Evolutionary conservation across 495 filamentous ascomycete genomes (phyloP).

Genomic region (Aspergillus incahuasiensis): DNA sequence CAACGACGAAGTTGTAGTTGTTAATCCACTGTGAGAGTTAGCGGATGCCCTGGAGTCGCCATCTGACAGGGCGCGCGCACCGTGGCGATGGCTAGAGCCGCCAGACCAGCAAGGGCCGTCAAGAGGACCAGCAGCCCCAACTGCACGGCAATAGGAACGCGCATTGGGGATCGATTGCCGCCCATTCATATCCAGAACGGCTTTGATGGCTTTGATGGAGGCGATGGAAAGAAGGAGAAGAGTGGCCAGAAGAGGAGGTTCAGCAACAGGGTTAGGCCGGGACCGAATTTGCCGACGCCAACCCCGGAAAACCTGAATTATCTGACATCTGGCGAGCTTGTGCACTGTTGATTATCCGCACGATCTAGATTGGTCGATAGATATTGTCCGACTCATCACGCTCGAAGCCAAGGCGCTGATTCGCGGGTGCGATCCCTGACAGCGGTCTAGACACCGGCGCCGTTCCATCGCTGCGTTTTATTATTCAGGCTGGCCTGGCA

Average conservation of each 20-base stretch:
- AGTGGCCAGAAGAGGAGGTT: background rate
- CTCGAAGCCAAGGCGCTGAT: background rate
- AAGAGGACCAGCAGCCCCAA: conserved; percentile 69
- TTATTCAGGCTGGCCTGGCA: background rate
- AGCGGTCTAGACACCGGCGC: background rate
- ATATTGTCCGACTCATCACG: background rate
- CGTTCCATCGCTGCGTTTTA: background rate
- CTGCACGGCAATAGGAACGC: conserved; percentile 80
- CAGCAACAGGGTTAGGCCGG: background rate
- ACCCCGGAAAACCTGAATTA: background rate
- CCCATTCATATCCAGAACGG: background rate
- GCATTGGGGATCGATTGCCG: conserved; percentile 45
- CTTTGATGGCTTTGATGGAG: background rate
- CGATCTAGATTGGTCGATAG: background rate
- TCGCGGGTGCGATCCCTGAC: background rate
- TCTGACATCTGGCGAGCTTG: background rate
- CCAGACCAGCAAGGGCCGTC: conserved; percentile 62
- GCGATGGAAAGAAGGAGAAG: background rate
- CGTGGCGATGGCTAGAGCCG: conserved; percentile 60
- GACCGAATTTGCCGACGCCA: background rate
- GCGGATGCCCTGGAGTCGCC: conserved; percentile 22
- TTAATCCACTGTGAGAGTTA: conserved; percentile 53
- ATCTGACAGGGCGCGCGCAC: conserved; percentile 29
- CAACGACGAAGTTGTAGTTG: conserved; percentile 68
- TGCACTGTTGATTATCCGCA: background rate